phyloP scores from a whole-genome alignment of 2,329 filamentous ascomycete species.

The Xylaria sp. region DNA sequence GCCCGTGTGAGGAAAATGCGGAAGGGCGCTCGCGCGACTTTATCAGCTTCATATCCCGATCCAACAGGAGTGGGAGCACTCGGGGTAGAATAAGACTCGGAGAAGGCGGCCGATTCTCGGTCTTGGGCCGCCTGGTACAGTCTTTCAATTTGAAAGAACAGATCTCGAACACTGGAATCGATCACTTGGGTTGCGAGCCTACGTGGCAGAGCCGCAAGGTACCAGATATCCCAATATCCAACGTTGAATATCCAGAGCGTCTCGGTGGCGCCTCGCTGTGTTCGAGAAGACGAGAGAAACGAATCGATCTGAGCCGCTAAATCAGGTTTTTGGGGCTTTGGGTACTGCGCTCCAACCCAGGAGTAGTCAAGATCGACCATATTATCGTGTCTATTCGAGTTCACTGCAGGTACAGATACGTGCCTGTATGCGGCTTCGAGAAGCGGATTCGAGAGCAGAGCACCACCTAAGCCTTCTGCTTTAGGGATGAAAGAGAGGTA shows the following conservation, averaged over 20 bases:
- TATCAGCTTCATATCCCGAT: constrained; percentile 37
- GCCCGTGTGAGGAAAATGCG: constrained; percentile 62
- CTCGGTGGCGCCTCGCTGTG: constrained; percentile 52
- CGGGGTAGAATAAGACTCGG: constrained; percentile 53
- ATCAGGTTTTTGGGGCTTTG: constrained; percentile 54
- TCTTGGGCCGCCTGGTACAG: constrained; percentile 58
- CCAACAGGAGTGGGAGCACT: constrained; percentile 33
- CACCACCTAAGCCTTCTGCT: constrained; percentile 60
- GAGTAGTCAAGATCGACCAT: constrained; percentile 51
- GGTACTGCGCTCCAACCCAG: constrained; percentile 56
- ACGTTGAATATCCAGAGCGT: constrained; percentile 64
- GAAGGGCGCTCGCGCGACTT: constrained; percentile 51
- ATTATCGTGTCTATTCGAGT: background rate
- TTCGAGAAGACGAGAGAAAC: constrained; percentile 56
- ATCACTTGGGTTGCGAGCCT: constrained; percentile 52
- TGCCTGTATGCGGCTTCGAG: constrained; percentile 60
- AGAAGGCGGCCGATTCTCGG: constrained; percentile 56
- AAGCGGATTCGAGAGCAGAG: constrained; percentile 64
- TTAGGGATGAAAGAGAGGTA: constrained; percentile 59
- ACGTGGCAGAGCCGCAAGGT: constrained; percentile 58
- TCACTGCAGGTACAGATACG: constrained; percentile 29
- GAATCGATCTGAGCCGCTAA: constrained; percentile 56
- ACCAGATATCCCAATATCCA: constrained; percentile 66
- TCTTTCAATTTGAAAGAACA: constrained; percentile 59
- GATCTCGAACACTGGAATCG: constrained; percentile 50